These are phyloP conservation scores for Fusarium transvaalense DNA, from an alignment of 2,329 filamentous ascomycete genomes.

Conservation along the genomic window DNA sequence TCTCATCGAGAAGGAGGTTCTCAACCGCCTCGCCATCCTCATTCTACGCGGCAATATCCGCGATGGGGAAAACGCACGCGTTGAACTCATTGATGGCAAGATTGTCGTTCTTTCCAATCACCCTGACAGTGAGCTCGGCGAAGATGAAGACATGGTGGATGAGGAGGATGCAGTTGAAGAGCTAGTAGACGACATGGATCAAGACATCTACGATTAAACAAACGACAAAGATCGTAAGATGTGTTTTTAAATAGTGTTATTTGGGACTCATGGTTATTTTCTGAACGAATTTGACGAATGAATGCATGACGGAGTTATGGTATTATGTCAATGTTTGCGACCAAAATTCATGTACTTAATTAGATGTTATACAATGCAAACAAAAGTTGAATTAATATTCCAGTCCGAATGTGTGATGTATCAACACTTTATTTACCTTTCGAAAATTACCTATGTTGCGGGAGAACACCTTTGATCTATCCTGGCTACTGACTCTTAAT, in stretches of 20 bases:
- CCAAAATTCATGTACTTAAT: conserved; percentile 30
- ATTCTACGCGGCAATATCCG: conserved; percentile 87
- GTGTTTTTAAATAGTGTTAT: not conserved
- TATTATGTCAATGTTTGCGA: conserved; percentile 2
- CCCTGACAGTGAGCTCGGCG: conserved; percentile 67
- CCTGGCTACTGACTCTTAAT: not conserved
- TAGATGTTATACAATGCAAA: conserved; percentile 10
- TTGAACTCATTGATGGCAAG: conserved; percentile 83
- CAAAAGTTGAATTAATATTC: conserved; percentile 11
- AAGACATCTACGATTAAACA: conserved; percentile 64
- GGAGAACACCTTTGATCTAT: not conserved
- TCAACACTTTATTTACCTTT: not conserved
- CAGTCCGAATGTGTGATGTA: not conserved
- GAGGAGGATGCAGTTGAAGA: conserved; percentile 81
- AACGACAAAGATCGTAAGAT: not conserved
- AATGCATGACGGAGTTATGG: conserved; percentile 37
- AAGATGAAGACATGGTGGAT: conserved; percentile 80
- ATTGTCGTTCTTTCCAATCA: conserved; percentile 89
- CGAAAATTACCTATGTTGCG: not conserved
- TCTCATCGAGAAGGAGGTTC: conserved; percentile 96
- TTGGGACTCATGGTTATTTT: conserved; percentile 17
- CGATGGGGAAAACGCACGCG: conserved; percentile 85
- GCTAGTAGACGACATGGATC: conserved; percentile 70
- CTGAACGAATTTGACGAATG: conserved; percentile 35
- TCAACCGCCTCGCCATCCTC: conserved; percentile 92